phyloP scores from a whole-genome alignment of 495 filamentous ascomycete genomes.

The Neurospora sp. region DNA sequence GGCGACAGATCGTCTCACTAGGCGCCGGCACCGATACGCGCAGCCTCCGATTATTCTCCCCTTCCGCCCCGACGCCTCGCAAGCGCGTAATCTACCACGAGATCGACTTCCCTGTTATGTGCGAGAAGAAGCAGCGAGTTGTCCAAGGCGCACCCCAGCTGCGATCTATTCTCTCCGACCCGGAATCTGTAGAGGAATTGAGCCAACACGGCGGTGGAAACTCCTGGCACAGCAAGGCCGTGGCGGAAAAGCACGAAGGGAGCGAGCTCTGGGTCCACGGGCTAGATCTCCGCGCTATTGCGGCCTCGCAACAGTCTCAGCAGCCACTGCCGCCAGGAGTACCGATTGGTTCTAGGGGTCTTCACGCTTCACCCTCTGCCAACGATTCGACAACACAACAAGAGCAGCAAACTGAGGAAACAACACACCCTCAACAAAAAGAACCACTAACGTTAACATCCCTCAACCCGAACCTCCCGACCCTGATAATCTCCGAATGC shows the following conservation, averaged over 20 bases:
- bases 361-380: not conserved
- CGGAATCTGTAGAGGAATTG: not conserved
- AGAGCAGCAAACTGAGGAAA: not conserved
- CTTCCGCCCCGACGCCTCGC: conserved; percentile 10
- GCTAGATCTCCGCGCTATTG: conserved; percentile 64
- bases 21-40: conserved; percentile 93
- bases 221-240: conserved; percentile 11
- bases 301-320: conserved; percentile 4
- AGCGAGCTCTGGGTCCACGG: conserved; percentile 64
- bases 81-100: conserved; percentile 70
- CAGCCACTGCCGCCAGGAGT: not conserved
- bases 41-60: conserved; percentile 56
- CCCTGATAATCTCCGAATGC: conserved; percentile 83
- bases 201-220: not conserved
- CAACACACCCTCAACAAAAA: not conserved
- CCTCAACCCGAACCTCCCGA: conserved; percentile 48
- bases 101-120: conserved; percentile 76
- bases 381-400: not conserved
- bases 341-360: not conserved
- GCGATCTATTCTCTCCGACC: conserved; percentile 18
- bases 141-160: conserved; percentile 22
- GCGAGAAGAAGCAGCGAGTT: conserved; percentile 44
- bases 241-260: not conserved
- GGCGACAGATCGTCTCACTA: conserved; percentile 74
- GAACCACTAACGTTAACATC: conserved; percentile 11